Base-by-base conservation (phyloP, 225 moss, liverwort and hornwort species). In the Physcomitrellopsis africana region DNA sequence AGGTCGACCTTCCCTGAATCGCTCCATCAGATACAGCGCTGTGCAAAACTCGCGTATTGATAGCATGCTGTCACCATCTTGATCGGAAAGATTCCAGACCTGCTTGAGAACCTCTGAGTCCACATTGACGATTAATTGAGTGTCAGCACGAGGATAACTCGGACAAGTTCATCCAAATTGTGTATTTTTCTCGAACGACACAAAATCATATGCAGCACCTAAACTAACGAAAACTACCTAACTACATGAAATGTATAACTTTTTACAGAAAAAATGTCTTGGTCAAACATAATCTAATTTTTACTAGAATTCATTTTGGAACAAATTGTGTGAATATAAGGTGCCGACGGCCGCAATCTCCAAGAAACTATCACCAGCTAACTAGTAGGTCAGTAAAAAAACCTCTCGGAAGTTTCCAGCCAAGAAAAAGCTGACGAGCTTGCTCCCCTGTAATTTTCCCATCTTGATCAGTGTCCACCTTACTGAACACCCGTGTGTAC, bases 1-100 rank as follows among this genome's bases (percentile, higher is more conserved):
- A 11, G 90, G 70, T 76, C 92, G 84, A 55, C 99, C 93, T 89
- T 99, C 99, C 72, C 99, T 83, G 66, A 81, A 95, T 32, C 99
- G 90, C 81, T 99, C 99, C 93, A 99, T 99, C 10, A 99, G 92
- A 66, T 99, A 99, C 11, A 99, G 86, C 10, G 99, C 93, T 32
- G 93, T 93, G 82, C 95, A 92, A 82, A 99, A 99, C 77, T 99
- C 99, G 72, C 89, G 88, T 18, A 89, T 60, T 59, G 99, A 99
- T 68, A 99, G 80, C 99, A 93, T 93, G 80, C 95, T 88, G 67
- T 99, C 99, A 69, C 90, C 87, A 80, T 99, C 99, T 82, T 99
- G 90, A 91, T 99, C 99, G 60, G 95, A 93, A 80, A 99, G 89
- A 76, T 95, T 89, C 99, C 99, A 99, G 44, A 99, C 95, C 88